phyloP scores from a whole-genome alignment of 306 rosid species.

The Potentilla sterilis region DNA sequence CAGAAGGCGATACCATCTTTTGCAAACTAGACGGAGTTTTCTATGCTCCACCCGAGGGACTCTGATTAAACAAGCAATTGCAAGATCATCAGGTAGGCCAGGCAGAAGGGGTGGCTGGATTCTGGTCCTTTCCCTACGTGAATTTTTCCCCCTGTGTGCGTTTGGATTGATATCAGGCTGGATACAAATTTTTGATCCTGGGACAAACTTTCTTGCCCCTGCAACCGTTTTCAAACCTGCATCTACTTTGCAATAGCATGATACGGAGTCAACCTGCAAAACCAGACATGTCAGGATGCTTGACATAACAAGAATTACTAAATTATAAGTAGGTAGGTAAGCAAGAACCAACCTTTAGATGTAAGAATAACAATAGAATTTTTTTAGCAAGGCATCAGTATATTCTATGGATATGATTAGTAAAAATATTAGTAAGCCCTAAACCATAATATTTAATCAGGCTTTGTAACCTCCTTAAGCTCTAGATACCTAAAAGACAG shows the following conservation, averaged over 20 bases:
- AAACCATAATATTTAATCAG: neutral
- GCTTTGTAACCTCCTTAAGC: neutral
- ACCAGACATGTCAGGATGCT: constrained; percentile 36
- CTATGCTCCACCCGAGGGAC: constrained; percentile 92
- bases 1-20: constrained; percentile 88
- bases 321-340: neutral
- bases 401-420: neutral
- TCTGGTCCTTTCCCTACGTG: constrained; percentile 77
- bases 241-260: constrained; percentile 98
- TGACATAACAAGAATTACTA: constrained; percentile 2
- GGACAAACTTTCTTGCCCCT: constrained; percentile 95
- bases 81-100: constrained; percentile 99
- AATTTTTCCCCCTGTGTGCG: constrained; percentile 73
- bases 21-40: constrained; percentile 90
- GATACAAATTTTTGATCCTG: constrained; percentile 90
- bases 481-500: neutral
- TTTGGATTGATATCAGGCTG: constrained; percentile 98
- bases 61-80: constrained; percentile 92
- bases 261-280: constrained; percentile 92
- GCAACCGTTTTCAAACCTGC: constrained; percentile 90
- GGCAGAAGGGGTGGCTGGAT: constrained; percentile 95
- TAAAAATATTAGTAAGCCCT: neutral
- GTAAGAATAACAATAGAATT: neutral
- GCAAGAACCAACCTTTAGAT: neutral
- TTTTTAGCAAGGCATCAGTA: neutral